phyloP scores from a whole-genome alignment of 2,329 filamentous ascomycete genomes.

The Stagonosporopsis rhizophila region DNA sequence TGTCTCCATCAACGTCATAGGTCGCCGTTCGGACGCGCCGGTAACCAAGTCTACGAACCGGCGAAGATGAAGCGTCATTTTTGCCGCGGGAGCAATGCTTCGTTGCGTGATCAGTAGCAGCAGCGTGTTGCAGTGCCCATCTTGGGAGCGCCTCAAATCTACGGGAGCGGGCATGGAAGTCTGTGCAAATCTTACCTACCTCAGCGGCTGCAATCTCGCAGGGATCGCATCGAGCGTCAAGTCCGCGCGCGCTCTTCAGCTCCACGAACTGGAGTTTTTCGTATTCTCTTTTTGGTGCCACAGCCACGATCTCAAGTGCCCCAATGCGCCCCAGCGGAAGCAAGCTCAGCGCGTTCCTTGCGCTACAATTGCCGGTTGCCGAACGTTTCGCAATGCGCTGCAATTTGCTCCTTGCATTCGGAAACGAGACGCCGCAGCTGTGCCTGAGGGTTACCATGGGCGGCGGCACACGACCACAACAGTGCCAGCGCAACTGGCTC shows the following conservation, averaged over 20 bases:
- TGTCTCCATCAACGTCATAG: slow-evolving; percentile 19
- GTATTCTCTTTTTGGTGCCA: slow-evolving; percentile 8
- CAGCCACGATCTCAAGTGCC: slow-evolving; percentile 13
- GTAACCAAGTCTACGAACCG: not conserved
- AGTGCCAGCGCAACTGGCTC: not conserved
- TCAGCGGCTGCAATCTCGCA: slow-evolving; percentile 4
- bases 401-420: slow-evolving; percentile 12
- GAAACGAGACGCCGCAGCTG: slow-evolving; percentile 4
- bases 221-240: not conserved
- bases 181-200: slow-evolving; percentile 11
- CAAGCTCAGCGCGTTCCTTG: slow-evolving; percentile 12
- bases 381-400: slow-evolving; percentile 18
- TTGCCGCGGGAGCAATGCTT: not conserved
- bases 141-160: not conserved
- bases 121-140: not conserved
- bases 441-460: not conserved
- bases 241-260: not conserved
- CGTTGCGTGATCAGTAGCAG: not conserved
- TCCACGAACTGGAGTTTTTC: slow-evolving; percentile 7
- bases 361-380: slow-evolving; percentile 11
- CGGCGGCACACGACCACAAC: not conserved
- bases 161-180: not conserved
- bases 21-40: slow-evolving; percentile 2
- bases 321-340: not conserved
- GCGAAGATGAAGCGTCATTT: not conserved